These are phyloP conservation scores for Ophiocordyceps australis DNA, from an alignment of 2,329 filamentous ascomycete genomes.

Conservation along the genomic window DNA sequence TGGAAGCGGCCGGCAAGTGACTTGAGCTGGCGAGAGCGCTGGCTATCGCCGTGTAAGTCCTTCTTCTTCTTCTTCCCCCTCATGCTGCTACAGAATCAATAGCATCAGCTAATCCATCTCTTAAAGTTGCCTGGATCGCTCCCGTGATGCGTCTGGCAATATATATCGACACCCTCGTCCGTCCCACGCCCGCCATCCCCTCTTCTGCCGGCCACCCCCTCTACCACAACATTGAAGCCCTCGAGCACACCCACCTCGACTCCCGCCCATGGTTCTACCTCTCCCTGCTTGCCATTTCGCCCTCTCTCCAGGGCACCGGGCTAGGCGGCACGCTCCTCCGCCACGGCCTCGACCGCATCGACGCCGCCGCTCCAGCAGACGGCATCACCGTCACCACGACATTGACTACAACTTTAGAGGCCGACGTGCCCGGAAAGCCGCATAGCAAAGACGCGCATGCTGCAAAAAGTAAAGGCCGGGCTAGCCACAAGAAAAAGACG, in stretches of 20 bases:
- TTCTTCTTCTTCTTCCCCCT: not conserved
- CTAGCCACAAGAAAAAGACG: too few relatives aligned
- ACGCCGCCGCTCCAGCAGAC: too few relatives aligned
- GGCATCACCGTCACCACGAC: too few relatives aligned
- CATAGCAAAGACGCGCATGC: too few relatives aligned
- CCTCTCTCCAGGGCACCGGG: slow-evolving; percentile 12
- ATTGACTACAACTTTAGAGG: too few relatives aligned
- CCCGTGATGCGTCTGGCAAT: slow-evolving; percentile 9
- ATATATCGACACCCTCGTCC: slow-evolving; percentile 8
- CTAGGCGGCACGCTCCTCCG: slow-evolving; percentile 12
- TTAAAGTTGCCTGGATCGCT: slow-evolving; percentile 12
- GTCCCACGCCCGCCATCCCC: slow-evolving; percentile 8
- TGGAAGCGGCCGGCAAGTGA: slow-evolving; percentile 12
- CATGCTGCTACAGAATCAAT: not conserved
- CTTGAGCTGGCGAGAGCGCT: slow-evolving; percentile 11
- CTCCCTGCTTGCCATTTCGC: slow-evolving; percentile 13
- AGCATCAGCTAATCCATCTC: too few relatives aligned
- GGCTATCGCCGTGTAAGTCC: slow-evolving; percentile 13
- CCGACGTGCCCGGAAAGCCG: too few relatives aligned
- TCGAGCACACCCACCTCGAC: slow-evolving; percentile 9
- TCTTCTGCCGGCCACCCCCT: slow-evolving; percentile 6
- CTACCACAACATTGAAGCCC: slow-evolving; percentile 7
- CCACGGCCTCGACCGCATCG: slow-evolving; percentile 11
- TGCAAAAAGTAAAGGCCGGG: too few relatives aligned
- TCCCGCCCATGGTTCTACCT: slow-evolving; percentile 16